Conservation (phyloP, 2,329 filamentous ascomycete genomes). For the Immersiporthe knoxdaviesiana region DNA sequence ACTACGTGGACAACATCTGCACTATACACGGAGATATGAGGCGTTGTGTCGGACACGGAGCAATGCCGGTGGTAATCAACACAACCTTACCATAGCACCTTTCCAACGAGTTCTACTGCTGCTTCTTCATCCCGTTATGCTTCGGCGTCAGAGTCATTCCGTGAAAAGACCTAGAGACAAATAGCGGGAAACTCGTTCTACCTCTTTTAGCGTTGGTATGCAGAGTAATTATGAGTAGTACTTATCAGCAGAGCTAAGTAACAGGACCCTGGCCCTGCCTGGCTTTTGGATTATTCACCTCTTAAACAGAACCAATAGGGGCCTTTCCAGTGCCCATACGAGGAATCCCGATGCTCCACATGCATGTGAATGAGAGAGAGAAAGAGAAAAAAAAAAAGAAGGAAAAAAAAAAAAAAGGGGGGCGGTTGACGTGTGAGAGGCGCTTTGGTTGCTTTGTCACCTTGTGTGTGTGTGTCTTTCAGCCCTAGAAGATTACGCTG, state of each 20-base stretch:
- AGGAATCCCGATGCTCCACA: background rate
- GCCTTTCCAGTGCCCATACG: constrained; percentile 1
- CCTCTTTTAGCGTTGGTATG: background rate
- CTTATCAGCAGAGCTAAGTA: no score
- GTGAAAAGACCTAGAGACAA: background rate
- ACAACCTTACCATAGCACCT: background rate
- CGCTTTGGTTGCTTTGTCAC: no score
- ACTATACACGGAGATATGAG: background rate
- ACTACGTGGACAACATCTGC: background rate
- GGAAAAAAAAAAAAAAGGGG: no score
- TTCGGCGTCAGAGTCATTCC: constrained; percentile 22
- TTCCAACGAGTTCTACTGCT: background rate
- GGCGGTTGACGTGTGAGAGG: background rate
- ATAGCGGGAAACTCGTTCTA: background rate
- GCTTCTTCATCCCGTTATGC: background rate
- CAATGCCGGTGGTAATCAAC: background rate
- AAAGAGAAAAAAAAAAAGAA: no score
- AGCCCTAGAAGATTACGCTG: constrained; percentile 12
- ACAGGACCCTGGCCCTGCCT: background rate
- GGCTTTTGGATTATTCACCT: background rate
- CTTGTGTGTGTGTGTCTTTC: no score
- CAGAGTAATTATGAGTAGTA: background rate
- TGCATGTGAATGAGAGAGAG: no score
- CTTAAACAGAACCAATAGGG: constrained; percentile 7
- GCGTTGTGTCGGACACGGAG: constrained; percentile 3